phyloP scores from a whole-genome alignment of 2,329 filamentous ascomycete genomes.

The Apiospora marii region DNA sequence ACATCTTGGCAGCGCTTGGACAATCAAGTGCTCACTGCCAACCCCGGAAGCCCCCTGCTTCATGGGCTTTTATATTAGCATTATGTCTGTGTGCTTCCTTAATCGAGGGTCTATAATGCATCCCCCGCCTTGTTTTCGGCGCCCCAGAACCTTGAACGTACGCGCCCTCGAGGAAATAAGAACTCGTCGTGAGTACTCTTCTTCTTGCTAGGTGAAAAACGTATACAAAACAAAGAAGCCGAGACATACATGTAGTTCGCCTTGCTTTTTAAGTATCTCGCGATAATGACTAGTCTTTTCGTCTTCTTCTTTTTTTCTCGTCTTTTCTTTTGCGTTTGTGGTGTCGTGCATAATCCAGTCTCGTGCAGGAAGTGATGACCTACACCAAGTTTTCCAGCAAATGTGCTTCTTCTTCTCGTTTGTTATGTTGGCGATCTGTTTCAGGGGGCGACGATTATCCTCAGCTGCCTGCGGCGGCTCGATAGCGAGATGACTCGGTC shows the following conservation, averaged over 20 bases:
- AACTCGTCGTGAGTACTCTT: not conserved
- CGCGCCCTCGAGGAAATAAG: not conserved
- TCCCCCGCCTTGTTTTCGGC: not conserved
- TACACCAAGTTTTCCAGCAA: not conserved
- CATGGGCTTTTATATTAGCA: not conserved
- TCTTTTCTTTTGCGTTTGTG: not conserved
- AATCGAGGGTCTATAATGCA: not conserved
- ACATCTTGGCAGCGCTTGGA: not conserved
- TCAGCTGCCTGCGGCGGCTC: not conserved
- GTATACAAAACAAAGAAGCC: not conserved
- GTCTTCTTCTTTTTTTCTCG: not conserved
- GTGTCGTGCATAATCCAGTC: not conserved
- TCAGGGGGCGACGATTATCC: not conserved
- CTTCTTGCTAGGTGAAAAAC: not conserved
- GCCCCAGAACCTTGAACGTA: not conserved
- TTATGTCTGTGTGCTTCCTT: constrained; percentile 5
- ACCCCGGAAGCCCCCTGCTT: not conserved
- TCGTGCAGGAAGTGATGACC: not conserved
- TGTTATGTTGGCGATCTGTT: not conserved
- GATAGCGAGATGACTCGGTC: not conserved
- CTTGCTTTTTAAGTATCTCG: not conserved
- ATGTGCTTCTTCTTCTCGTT: not conserved
- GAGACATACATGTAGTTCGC: not conserved
- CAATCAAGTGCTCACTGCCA: not conserved
- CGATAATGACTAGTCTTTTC: not conserved